These are phyloP conservation scores for Dictyophora rubrovolvata DNA, from an alignment of 768 basidiomycete species.

Conservation along the genomic window DNA sequence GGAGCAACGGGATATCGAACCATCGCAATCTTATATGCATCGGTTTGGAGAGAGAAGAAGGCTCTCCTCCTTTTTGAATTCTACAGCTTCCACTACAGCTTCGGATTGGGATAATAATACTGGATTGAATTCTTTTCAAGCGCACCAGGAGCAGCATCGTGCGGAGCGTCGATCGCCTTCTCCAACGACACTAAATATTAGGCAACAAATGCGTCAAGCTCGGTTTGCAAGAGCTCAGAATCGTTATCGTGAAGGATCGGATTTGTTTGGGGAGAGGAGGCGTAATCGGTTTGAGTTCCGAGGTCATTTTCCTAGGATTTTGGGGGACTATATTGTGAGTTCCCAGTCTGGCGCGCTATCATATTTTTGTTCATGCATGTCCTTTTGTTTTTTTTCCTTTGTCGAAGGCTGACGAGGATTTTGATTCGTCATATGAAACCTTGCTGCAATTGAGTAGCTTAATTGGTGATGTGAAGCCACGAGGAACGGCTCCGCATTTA, in stretches of 20 bases:
- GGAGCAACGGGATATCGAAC: background rate
- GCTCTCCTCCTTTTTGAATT: conserved; percentile 3
- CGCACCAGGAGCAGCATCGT: background rate
- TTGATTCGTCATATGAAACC: conserved; percentile 67
- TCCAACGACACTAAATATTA: background rate
- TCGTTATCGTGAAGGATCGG: conserved; percentile 2
- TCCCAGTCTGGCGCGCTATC: background rate
- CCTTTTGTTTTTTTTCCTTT: conserved; percentile 10
- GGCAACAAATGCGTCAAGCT: conserved; percentile 2
- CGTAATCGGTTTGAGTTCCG: background rate
- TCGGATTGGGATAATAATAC: background rate
- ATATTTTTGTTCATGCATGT: conserved; percentile 6
- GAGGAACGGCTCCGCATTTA: conserved; percentile 50
- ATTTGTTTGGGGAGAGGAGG: conserved; percentile 3
- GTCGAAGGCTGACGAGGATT: conserved; percentile 59
- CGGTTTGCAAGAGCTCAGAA: conserved; percentile 7
- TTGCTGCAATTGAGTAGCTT: conserved; percentile 46
- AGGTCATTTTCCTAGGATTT: conserved; percentile 6
- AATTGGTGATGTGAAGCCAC: conserved; percentile 61
- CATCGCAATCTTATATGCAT: conserved; percentile 4
- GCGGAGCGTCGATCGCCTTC: conserved; percentile 3
- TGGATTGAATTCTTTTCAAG: background rate
- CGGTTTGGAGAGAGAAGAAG: conserved; percentile 8
- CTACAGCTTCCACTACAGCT: background rate
- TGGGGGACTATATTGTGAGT: conserved; percentile 46